These are phyloP conservation scores for Apiotrichum laibachii DNA, from an alignment of 1,284 basidiomycete species.

Conservation along the genomic window DNA sequence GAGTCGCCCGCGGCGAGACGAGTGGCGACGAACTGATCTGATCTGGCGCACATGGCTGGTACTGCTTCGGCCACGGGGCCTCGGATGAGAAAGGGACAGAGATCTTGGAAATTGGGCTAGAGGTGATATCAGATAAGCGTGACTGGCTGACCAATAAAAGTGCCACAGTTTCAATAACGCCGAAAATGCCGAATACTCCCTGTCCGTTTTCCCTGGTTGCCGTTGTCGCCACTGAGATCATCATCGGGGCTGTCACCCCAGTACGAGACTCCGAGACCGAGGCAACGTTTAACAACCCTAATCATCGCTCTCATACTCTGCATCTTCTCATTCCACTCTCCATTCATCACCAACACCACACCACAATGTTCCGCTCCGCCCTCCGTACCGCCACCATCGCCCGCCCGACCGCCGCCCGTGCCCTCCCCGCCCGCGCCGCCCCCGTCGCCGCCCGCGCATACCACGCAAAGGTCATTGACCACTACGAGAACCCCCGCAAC, in stretches of 20 bases:
- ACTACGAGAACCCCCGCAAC: constrained; percentile 93
- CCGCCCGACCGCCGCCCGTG: constrained; percentile 1
- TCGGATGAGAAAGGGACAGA: neutral
- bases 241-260: no score
- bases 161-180: neutral
- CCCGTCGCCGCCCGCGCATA: constrained; percentile 57
- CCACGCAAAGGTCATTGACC: constrained; percentile 91
- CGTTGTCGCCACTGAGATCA: neutral
- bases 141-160: neutral
- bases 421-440: constrained; percentile 25
- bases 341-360: neutral
- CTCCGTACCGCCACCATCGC: constrained; percentile 1
- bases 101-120: no score
- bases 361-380: constrained; percentile 2
- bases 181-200: neutral
- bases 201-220: neutral
- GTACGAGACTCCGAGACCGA: no score
- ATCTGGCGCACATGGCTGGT: no score
- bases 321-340: neutral
- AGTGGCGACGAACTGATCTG: neutral
- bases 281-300: no score
- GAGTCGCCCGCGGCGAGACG: neutral
- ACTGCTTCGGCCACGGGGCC: neutral
- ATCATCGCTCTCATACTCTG: neutral
- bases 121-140: no score